Base-by-base conservation (phyloP, 2,329 filamentous ascomycete species). In the Karstenula rhodostoma region DNA sequence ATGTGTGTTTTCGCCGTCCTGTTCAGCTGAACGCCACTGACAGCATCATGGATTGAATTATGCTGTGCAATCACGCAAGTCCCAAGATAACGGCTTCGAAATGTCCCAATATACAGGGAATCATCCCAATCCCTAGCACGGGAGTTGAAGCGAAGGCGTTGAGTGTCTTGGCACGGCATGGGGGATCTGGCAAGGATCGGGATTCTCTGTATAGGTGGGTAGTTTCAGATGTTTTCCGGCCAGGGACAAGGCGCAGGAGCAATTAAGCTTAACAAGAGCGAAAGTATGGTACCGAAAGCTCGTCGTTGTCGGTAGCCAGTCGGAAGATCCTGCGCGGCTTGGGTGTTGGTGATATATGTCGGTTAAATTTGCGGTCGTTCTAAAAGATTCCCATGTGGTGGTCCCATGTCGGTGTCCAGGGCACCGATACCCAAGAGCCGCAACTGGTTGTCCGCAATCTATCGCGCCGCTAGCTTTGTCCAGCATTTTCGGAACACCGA, bases 211-310 rank as follows among this genome's bases (percentile, higher is more conserved):
- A 55, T 47, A 19, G 23, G 33, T n/a, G n/a, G 37, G 10, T 19
- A 40, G 32, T 25, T 44, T 56, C 56, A 63, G 57, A 59, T 62
- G 62, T 48, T 61, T 59, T 62, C 61, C 60, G 60, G 33, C 49
- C 57, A 67, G 65, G 63, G 56, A 59, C 48, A 60, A 43, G 47
- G 43, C 23, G 47, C 42, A 53, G 32, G 22, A 37, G 35, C 48
- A 62, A 65, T 58, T 60, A 66, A 67, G 63, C 53, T 65, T 66
- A 61, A 64, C 60, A 50, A 56, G 53, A 52, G 50, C 58, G 47
- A 40, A 23, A 49, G 40, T 60, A 57, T 64, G 56, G 63, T 56
- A 58, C 48, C 56, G 33, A 60, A 60, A 60, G 46, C 59, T 57
- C 56, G 57, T 47, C 52, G 47, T 19, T 37, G 46, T n/a, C 9